phyloP scores from a whole-genome alignment of 2,329 filamentous ascomycete genomes.

The Colletotrichum paranaense region DNA sequence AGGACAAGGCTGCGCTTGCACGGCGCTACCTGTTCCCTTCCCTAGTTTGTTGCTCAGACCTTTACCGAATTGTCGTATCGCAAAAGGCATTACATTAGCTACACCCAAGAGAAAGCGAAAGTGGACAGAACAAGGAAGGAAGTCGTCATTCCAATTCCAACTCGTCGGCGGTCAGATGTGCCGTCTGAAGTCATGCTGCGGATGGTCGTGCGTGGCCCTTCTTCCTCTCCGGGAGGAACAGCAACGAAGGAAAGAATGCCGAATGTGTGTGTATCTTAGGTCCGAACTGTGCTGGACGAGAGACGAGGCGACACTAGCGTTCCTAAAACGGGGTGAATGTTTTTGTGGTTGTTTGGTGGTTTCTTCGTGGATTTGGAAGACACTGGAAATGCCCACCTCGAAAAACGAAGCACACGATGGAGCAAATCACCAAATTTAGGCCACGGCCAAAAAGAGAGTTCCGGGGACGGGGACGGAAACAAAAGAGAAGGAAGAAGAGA shows the following conservation, averaged over 20 bases:
- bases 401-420: slow-evolving; percentile 9
- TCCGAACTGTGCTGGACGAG: too few species aligned
- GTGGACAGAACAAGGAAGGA: neutral
- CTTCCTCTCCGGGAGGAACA: neutral
- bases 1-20: neutral
- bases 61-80: neutral
- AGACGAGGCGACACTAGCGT: neutral
- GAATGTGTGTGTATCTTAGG: neutral
- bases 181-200: slow-evolving; percentile 3
- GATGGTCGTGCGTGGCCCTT: neutral
- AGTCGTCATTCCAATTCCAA: neutral
- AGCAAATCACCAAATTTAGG: neutral
- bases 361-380: neutral
- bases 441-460: neutral
- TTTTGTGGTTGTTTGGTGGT: neutral
- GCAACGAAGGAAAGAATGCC: neutral
- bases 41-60: neutral
- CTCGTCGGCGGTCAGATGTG: neutral
- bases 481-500: neutral
- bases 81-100: neutral
- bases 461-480: neutral
- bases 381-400: neutral
- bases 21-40: neutral
- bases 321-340: neutral
- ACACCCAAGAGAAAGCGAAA: neutral